Evolutionary conservation across 2,329 filamentous ascomycete genomes (phyloP), one percentile per base, ranked within the genome.

Genomic region (Plenodomus lindquistii): DNA sequence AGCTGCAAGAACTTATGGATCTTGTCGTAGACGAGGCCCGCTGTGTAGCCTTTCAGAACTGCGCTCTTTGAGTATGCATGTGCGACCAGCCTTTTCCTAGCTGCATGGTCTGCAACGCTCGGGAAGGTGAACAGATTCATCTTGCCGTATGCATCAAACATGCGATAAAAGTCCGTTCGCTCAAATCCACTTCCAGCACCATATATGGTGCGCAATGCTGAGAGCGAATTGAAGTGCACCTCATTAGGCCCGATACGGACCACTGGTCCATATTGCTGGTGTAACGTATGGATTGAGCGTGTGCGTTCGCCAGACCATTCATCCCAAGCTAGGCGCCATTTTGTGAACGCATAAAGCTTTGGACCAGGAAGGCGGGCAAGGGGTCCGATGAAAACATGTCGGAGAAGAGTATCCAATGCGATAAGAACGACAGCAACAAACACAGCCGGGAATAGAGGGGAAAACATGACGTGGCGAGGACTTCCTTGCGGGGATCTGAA

Each of bases 81-180:
- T 3, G 76, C 74, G 20, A 82, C 47, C 0, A 81, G 49, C 54
- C 81, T 82, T 67, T 83, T 83, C 16, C 81, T 65, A 1, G 78
- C 73, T 0, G 70, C 72, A 59, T 83, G 80, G 2, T 73, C 67
- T 22, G 71, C 72, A 0, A 69, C 67, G 0, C 71, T 67, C 6
- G 68, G 65, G 50, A 83, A 82, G 0, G 78, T 80, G 58, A 83
- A 83, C 2, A 83, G 56, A 44, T 82, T 81, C 59, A 75, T 75
- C 9, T 70, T 69, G 0, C 78, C 79, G 41, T 81, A 81, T 0
- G 75, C 77, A 52, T 81, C 79, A 48, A 83, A 83, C 77, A 83
- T 81, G 37, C 75, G 73, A 46, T 83, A 83, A 55, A 82, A 83
- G 1, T 42, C 39, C 0, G 79, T 80, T 34, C 79, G 65, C 35